A percentile compares a stretch with the other conserved stretches of the same genome.
phyloP scores from a whole-genome alignment of 2,329 filamentous ascomycete species.

The Coniochaeta pulveracea region DNA sequence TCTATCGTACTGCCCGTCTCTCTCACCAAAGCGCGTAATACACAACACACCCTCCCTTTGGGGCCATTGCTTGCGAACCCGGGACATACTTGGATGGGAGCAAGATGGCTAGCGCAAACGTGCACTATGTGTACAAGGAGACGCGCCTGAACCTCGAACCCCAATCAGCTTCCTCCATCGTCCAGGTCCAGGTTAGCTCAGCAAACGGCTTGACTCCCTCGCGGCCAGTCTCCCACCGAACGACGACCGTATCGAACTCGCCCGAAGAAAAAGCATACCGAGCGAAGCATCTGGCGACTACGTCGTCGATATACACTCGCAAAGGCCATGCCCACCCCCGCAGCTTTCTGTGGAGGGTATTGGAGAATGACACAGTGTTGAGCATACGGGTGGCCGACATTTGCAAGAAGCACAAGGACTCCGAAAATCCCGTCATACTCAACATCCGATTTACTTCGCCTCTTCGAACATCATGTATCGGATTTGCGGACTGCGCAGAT shows the following conservation, averaged over 20 bases:
- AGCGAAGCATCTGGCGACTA: constrained; percentile 59
- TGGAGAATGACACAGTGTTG: constrained; percentile 68
- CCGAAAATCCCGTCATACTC: constrained; percentile 59
- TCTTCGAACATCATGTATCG: constrained; percentile 68
- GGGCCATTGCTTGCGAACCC: too few relatives aligned
- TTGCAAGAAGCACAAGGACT: constrained; percentile 51
- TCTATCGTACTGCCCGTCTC: neutral
- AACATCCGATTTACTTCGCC: constrained; percentile 65
- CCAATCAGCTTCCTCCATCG: constrained; percentile 54
- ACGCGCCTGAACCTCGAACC: constrained; percentile 75
- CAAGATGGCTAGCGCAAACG: constrained; percentile 54
- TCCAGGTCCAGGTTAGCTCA: constrained; percentile 58
- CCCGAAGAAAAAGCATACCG: constrained; percentile 69
- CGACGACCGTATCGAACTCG: constrained; percentile 28
- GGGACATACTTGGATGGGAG: constrained; percentile 49
- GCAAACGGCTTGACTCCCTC: constrained; percentile 19
- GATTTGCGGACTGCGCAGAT: constrained; percentile 68
- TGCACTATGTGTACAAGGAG: constrained; percentile 70
- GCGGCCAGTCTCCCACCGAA: constrained; percentile 14
- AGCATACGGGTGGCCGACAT: constrained; percentile 79
- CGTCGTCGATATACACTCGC: constrained; percentile 78
- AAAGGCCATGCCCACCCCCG: constrained; percentile 64
- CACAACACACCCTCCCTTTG: neutral
- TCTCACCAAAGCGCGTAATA: neutral
- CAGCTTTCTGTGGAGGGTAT: constrained; percentile 81